These are phyloP conservation scores for Grosmannia serpens DNA, from an alignment of 2,329 filamentous ascomycete genomes.

Conservation along the genomic window DNA sequence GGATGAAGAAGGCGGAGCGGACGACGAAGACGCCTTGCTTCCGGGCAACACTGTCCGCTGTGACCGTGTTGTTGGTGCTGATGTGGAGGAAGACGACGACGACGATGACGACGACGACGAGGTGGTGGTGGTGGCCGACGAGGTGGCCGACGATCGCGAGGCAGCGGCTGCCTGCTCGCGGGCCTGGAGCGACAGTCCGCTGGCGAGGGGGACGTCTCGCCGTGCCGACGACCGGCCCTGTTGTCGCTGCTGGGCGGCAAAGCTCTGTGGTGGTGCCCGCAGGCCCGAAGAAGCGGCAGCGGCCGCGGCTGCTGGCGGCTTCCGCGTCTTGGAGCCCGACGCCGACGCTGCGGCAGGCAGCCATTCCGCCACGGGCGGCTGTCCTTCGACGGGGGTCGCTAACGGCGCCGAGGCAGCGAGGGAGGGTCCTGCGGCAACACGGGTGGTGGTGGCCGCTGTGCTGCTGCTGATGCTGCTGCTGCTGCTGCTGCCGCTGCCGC, in stretches of 20 bases:
- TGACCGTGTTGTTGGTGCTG: neutral
- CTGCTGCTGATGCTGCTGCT: neutral
- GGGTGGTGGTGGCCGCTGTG: neutral
- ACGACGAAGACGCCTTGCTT: neutral
- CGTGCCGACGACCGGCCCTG: conserved; percentile 30
- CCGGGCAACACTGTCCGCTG: neutral
- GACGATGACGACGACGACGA: conserved; percentile 9
- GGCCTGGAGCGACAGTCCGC: conserved; percentile 11
- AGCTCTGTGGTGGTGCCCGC: conserved; percentile 49
- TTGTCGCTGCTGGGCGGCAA: conserved; percentile 53
- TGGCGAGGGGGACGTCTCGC: conserved; percentile 10
- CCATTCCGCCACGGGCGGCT: conserved; percentile 8
- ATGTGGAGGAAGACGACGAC: conserved; percentile 4
- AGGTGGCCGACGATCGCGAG: neutral
- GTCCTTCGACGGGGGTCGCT: neutral
- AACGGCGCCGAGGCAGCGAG: neutral
- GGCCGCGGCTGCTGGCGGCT: conserved; percentile 17
- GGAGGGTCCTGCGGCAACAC: neutral
- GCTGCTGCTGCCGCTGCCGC: neutral
- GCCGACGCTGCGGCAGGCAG: conserved; percentile 11
- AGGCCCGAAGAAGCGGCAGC: conserved; percentile 23
- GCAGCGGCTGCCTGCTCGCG: conserved; percentile 10
- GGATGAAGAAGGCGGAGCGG: too few species aligned
- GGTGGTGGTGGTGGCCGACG: neutral
- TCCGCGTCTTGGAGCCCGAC: conserved; percentile 4